Percentiles rank a stretch among this genome's conserved stretches.
Conservation (phyloP, 495 filamentous ascomycete genomes). For the Chaetomium tenue region DNA sequence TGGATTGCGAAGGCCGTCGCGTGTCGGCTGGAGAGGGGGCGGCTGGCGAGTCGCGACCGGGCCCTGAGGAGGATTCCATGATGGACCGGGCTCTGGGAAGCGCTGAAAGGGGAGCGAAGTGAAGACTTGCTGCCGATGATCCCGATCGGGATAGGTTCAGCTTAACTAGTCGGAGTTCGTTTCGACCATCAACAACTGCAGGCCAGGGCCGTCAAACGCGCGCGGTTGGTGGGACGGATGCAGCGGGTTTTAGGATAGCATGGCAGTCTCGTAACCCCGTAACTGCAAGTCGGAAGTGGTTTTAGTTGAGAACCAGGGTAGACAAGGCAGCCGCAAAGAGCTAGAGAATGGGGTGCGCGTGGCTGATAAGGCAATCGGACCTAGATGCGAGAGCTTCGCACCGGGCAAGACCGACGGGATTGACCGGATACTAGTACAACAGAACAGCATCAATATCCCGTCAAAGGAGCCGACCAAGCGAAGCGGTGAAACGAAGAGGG, state of each 20-base stretch:
- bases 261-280: constrained; percentile 6
- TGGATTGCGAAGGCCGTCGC: constrained; percentile 37
- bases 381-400: background rate
- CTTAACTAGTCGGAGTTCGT: background rate
- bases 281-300: background rate
- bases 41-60: constrained; percentile 32
- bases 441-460: background rate
- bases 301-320: background rate
- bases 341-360: background rate
- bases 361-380: background rate
- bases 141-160: background rate
- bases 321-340: background rate
- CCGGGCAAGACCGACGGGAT: background rate
- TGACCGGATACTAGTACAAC: background rate
- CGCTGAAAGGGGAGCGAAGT: background rate
- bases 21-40: constrained; percentile 46
- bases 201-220: background rate
- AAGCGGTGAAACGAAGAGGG: background rate
- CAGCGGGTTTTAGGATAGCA: constrained; percentile 15
- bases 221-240: background rate
- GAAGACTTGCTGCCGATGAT: background rate
- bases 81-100: background rate
- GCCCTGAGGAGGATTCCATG: constrained; percentile 43
- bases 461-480: background rate
- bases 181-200: background rate